Conservation (phyloP, 139 green algal species). For the Closterium sp. region DNA sequence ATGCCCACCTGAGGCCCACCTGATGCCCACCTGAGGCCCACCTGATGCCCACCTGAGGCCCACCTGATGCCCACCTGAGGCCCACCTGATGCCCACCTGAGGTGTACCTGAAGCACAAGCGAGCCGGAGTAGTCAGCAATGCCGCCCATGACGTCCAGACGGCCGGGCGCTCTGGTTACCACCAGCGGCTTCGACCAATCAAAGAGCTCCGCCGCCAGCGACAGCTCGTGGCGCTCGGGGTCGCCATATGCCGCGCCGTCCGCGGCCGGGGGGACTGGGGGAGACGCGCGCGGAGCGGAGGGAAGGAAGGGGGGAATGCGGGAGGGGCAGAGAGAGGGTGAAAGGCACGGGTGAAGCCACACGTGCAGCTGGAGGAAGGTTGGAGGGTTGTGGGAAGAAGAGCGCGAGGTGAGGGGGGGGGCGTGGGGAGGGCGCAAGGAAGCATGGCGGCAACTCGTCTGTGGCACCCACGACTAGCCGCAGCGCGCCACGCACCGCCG, state of each 20-base stretch:
- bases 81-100: background rate
- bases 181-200: conserved; percentile 56
- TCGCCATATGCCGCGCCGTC: too few species aligned
- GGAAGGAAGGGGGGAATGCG: background rate
- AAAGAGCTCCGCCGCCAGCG: conserved; percentile 66
- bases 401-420: background rate
- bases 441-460: too few species aligned
- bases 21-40: background rate
- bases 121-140: conserved; percentile 93
- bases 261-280: background rate
- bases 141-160: conserved; percentile 96
- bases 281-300: background rate
- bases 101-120: conserved; percentile 71
- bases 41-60: background rate
- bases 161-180: conserved; percentile 80
- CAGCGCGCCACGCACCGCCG: background rate
- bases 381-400: too few species aligned
- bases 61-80: too few species aligned
- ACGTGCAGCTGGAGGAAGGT: too few species aligned
- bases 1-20: too few species aligned
- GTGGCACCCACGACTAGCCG: too few species aligned
- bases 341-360: too few species aligned
- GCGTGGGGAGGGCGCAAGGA: background rate
- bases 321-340: background rate
- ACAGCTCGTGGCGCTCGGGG: conserved; percentile 40